These are phyloP conservation scores for Inosperma sp. DNA, from an alignment of 768 basidiomycete species.

Conservation along the genomic window DNA sequence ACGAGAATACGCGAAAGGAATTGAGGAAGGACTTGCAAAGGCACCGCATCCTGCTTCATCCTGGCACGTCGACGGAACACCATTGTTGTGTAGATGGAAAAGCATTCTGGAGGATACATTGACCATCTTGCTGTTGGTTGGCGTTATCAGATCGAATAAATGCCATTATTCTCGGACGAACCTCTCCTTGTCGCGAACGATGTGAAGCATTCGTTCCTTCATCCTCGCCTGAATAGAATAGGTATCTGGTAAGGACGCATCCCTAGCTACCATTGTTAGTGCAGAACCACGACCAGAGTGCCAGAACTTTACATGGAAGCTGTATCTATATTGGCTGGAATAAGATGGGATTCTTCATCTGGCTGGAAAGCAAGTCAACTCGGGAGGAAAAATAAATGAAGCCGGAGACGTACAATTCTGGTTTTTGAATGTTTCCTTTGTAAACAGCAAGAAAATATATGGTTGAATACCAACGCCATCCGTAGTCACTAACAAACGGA, in stretches of 20 bases:
- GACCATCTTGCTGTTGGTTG: constrained; percentile 6
- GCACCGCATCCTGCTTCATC: not conserved
- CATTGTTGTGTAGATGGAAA: constrained; percentile 5
- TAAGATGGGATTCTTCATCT: constrained; percentile 4
- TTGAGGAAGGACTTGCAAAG: not conserved
- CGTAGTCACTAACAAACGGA: not conserved
- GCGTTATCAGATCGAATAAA: not conserved
- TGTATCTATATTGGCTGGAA: constrained; percentile 1
- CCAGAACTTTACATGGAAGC: not conserved
- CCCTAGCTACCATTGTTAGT: not conserved
- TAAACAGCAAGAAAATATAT: constrained; percentile 4
- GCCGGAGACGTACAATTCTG: not conserved
- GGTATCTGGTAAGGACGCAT: not conserved
- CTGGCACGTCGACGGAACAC: not conserved
- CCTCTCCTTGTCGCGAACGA: constrained; percentile 7
- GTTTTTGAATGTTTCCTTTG: constrained; percentile 1
- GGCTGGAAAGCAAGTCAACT: not conserved
- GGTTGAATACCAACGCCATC: constrained; percentile 1
- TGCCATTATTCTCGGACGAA: not conserved
- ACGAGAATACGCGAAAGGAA: not conserved
- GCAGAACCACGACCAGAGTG: too few relatives aligned
- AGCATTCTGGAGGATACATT: not conserved
- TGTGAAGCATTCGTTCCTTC: constrained; percentile 1
- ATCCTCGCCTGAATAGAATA: not conserved
- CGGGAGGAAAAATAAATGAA: not conserved